These are phyloP conservation scores for Pseudozyma pruni DNA, from an alignment of 1,284 basidiomycete genomes.

Conservation along the genomic window DNA sequence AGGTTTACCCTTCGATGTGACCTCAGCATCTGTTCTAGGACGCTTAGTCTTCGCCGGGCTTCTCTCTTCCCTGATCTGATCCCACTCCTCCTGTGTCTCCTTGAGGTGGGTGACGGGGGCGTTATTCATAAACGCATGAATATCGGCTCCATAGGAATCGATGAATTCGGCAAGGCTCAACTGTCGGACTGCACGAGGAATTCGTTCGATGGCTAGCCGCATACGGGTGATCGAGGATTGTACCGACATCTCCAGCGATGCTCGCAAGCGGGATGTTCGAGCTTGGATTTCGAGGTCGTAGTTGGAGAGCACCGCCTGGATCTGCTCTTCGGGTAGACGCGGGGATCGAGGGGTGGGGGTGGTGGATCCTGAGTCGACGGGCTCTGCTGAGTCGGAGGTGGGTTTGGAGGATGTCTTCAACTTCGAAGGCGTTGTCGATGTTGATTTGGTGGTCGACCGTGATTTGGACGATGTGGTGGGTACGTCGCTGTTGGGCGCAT, in stretches of 20 bases:
- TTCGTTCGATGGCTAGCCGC: constrained; percentile 34
- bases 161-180: constrained; percentile 42
- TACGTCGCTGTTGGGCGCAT: constrained; percentile 14
- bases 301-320: constrained; percentile 42
- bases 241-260: constrained; percentile 25
- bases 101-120: constrained; percentile 33
- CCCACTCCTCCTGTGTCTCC: constrained; percentile 47
- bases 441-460: not conserved
- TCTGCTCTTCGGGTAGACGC: constrained; percentile 47
- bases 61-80: constrained; percentile 38
- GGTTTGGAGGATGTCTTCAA: no score
- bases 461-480: constrained; percentile 5
- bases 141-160: constrained; percentile 44
- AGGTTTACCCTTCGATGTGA: constrained; percentile 1
- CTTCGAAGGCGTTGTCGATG: constrained; percentile 16
- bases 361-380: constrained; percentile 16
- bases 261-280: constrained; percentile 16
- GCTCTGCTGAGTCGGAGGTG: no score
- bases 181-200: constrained; percentile 46
- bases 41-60: constrained; percentile 32
- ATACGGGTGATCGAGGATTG: constrained; percentile 34
- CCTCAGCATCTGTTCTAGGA: constrained; percentile 23
- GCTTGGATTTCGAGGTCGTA: constrained; percentile 50
- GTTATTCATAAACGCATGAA: constrained; percentile 44
- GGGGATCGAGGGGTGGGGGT: constrained; percentile 33